A percentile compares a stretch with the other conserved stretches of the same genome.
Conservation (phyloP, 2,329 filamentous ascomycete genomes). For the Endoconidiophora polonica region DNA sequence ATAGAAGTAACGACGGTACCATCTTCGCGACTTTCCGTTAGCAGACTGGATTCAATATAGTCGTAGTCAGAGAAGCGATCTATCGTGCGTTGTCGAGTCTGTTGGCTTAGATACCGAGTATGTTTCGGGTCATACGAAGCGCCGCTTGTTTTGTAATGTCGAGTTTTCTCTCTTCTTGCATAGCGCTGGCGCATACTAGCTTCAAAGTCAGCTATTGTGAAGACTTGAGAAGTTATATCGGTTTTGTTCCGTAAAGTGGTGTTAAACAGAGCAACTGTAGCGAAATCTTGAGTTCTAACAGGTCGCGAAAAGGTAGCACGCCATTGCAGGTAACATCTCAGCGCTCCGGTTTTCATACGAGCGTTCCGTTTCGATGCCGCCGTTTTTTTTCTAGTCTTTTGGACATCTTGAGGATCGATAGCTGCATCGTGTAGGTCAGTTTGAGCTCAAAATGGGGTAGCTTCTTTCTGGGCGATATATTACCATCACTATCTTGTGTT, state of each 20-base stretch:
- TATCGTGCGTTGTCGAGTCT: neutral
- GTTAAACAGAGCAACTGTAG: neutral
- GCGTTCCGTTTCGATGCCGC: no score
- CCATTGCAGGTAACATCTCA: slow-evolving; percentile 7
- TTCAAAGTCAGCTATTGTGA: neutral
- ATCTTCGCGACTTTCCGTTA: neutral
- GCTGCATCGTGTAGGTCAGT: no score
- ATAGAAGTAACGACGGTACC: neutral
- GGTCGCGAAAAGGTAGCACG: slow-evolving; percentile 7
- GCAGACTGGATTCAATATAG: neutral
- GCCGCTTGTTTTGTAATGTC: no score
- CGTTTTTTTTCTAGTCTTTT: no score
- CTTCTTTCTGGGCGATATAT: neutral
- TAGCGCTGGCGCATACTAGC: neutral
- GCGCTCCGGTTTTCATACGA: slow-evolving; percentile 1
- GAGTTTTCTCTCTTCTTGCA: no score
- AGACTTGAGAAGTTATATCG: neutral
- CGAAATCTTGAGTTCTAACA: neutral
- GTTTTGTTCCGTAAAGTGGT: neutral
- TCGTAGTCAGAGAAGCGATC: slow-evolving; percentile 2
- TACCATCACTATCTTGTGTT: neutral
- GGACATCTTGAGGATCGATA: no score
- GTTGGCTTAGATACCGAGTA: neutral
- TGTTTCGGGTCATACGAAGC: neutral
- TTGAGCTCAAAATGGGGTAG: neutral